Conservation (phyloP, 106 monocot genomes). For the Apostasia ramifera region DNA sequence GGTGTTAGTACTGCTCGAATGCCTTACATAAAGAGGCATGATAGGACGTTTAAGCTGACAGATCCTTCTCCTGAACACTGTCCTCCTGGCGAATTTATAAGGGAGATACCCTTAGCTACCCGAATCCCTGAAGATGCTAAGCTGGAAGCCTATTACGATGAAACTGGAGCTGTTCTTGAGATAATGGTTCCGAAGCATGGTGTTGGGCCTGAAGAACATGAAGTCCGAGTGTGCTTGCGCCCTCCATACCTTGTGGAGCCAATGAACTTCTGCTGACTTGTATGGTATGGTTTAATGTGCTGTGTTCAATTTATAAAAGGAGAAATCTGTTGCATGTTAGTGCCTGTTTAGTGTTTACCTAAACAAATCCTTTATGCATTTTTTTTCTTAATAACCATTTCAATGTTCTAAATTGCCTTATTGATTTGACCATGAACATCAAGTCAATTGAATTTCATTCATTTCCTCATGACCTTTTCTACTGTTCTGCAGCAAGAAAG, state of each 20-base stretch:
- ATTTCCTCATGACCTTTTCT: no score
- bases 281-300: not conserved
- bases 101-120: conserved; percentile 27
- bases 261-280: conserved; percentile 25
- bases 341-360: no score
- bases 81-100: conserved; percentile 29
- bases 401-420: no score
- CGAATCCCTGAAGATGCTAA: conserved; percentile 38
- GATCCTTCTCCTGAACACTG: conserved; percentile 33
- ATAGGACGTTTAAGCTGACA: conserved; percentile 26
- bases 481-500: no score
- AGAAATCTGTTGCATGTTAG: no score
- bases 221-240: conserved; percentile 31
- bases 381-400: no score
- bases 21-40: conserved; percentile 35
- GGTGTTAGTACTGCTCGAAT: conserved; percentile 29
- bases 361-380: no score
- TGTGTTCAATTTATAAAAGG: no score
- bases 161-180: conserved; percentile 27
- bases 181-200: conserved; percentile 37
- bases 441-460: no score
- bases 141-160: conserved; percentile 35
- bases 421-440: no score
- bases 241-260: conserved; percentile 21
- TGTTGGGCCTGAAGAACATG: conserved; percentile 31